Conservation (phyloP, 2,329 filamentous ascomycete genomes). For the Botrytis squamosa region DNA sequence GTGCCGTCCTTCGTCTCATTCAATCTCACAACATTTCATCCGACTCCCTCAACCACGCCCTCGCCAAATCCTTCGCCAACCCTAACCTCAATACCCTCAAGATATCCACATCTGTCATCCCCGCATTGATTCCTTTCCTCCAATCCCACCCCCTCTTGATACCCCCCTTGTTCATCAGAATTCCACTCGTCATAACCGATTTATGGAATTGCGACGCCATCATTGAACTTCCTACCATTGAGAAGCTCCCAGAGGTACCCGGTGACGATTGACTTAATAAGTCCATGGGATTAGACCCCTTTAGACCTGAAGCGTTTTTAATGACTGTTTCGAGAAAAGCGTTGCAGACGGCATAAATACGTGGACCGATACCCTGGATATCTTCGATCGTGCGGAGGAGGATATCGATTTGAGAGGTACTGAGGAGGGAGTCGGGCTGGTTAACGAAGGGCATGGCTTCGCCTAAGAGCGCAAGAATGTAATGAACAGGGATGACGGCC, state of each 20-base stretch:
- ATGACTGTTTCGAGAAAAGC: constrained; percentile 77
- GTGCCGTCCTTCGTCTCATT: neutral
- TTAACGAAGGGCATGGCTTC: constrained; percentile 78
- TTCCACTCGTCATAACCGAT: constrained; percentile 54
- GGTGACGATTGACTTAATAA: constrained; percentile 66
- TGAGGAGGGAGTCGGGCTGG: constrained; percentile 59
- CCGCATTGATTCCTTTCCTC: constrained; percentile 56
- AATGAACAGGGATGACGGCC: constrained; percentile 84
- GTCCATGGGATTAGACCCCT: constrained; percentile 62
- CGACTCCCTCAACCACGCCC: constrained; percentile 66
- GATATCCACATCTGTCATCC: constrained; percentile 66
- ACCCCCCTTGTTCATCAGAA: constrained; percentile 46
- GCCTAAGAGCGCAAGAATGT: constrained; percentile 77
- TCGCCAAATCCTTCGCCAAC: constrained; percentile 71
- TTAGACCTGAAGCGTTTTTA: constrained; percentile 62
- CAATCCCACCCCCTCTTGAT: constrained; percentile 71
- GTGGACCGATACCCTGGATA: constrained; percentile 69
- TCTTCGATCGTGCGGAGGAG: constrained; percentile 79
- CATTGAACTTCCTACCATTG: constrained; percentile 70
- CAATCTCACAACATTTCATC: constrained; percentile 44
- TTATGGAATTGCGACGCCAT: constrained; percentile 62
- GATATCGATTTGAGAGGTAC: constrained; percentile 68
- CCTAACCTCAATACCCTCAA: constrained; percentile 69
- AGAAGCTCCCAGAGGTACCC: constrained; percentile 56
- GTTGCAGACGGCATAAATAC: constrained; percentile 71